Conservation (phyloP, 192 early-diverging fungal species). For the Entophlyctis luteolus region DNA sequence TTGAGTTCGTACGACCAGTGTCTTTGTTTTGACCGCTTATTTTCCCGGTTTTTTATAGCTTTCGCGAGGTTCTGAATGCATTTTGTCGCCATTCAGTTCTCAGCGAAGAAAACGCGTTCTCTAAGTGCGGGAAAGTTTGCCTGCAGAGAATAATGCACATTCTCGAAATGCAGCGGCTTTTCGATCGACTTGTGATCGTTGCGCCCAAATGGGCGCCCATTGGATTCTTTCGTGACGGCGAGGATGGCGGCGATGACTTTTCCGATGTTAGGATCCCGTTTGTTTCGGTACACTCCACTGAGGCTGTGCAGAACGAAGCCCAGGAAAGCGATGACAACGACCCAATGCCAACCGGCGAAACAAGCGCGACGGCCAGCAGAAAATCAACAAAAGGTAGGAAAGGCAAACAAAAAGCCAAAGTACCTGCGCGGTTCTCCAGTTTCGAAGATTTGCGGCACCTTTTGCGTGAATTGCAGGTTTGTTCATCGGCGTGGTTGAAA, state of each 20-base stretch:
- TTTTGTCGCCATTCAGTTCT: constrained; percentile 9
- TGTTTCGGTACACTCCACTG: too few species aligned
- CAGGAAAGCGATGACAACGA: too few species aligned
- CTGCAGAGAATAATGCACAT: background rate
- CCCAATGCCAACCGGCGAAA: too few species aligned
- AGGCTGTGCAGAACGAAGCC: too few species aligned
- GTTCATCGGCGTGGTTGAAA: background rate
- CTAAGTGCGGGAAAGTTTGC: background rate
- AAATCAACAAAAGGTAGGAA: constrained; percentile 11
- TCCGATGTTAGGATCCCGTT: background rate
- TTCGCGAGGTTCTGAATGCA: constrained; percentile 11
- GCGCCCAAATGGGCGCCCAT: constrained; percentile 13
- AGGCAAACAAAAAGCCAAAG: constrained; percentile 21
- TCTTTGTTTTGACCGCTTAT: background rate
- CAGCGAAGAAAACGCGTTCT: background rate
- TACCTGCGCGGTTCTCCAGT: constrained; percentile 2
- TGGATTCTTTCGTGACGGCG: constrained; percentile 17
- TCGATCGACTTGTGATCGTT: background rate
- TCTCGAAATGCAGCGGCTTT: background rate
- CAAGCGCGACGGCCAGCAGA: background rate
- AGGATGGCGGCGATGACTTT: background rate
- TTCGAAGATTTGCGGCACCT: background rate
- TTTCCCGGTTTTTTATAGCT: background rate
- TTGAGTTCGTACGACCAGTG: background rate
- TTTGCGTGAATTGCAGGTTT: constrained; percentile 18